These are phyloP conservation scores for Paragyromitra xinjiangensis DNA, from an alignment of 495 filamentous ascomycete genomes.

Conservation along the genomic window DNA sequence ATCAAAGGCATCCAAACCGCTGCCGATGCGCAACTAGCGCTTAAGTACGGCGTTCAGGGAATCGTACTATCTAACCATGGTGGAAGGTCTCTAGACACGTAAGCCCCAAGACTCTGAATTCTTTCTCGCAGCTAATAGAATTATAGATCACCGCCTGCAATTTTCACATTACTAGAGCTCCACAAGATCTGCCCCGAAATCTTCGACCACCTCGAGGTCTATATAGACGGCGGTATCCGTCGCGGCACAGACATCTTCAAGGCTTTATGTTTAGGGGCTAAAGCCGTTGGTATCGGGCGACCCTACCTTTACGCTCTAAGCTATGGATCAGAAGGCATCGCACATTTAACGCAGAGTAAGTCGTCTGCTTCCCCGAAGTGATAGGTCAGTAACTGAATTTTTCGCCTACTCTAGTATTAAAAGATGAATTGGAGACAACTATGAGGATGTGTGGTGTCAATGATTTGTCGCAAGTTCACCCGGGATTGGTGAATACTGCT, in stretches of 20 bases:
- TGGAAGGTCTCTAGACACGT: conserved; percentile 72
- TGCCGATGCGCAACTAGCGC: conserved; percentile 68
- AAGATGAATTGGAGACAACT: conserved; percentile 78
- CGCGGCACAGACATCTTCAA: conserved; percentile 76
- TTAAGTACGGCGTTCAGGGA: conserved; percentile 65
- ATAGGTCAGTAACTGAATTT: not conserved
- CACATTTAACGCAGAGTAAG: conserved; percentile 55
- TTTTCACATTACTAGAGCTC: conserved; percentile 72
- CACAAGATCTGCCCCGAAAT: conserved; percentile 68
- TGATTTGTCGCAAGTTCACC: conserved; percentile 72
- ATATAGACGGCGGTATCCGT: conserved; percentile 72
- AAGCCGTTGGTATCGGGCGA: conserved; percentile 71
- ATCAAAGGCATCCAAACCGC: conserved; percentile 73
- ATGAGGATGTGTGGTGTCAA: conserved; percentile 83
- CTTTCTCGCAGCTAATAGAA: not conserved
- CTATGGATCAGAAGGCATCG: conserved; percentile 61
- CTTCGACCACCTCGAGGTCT: conserved; percentile 70
- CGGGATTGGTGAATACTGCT: conserved; percentile 73
- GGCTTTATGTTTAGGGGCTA: conserved; percentile 72
- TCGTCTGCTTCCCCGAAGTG: not conserved
- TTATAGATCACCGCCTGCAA: conserved; percentile 63
- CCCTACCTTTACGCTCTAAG: conserved; percentile 67
- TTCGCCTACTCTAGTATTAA: conserved; percentile 63
- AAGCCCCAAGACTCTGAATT: not conserved
- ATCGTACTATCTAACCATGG: conserved; percentile 76